Conservation (phyloP, 495 filamentous ascomycete genomes). For the Neurospora sp. region DNA sequence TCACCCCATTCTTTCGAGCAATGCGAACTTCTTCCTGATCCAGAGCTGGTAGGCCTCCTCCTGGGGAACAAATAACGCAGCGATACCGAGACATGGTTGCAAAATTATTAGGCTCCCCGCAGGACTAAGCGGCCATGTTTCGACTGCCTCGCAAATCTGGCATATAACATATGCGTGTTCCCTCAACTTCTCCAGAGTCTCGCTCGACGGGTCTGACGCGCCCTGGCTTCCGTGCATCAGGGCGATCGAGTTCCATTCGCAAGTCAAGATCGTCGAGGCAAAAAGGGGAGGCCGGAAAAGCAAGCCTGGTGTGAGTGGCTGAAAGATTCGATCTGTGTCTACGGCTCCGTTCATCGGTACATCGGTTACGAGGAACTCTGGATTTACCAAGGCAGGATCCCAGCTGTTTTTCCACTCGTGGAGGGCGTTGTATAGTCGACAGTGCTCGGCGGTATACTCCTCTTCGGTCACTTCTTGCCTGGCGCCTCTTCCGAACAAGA, state of each 20-base stretch:
- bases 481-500: constrained; percentile 62
- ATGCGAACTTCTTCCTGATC: constrained; percentile 68
- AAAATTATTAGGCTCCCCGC: constrained; percentile 58
- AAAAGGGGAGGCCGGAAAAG: constrained; percentile 62
- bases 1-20: constrained; percentile 75
- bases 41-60: constrained; percentile 69
- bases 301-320: constrained; percentile 57
- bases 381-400: constrained; percentile 48
- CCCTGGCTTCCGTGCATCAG: constrained; percentile 74
- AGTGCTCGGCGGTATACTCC: constrained; percentile 55
- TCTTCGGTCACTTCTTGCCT: constrained; percentile 52
- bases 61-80: constrained; percentile 65
- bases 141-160: constrained; percentile 67
- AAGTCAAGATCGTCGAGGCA: constrained; percentile 56
- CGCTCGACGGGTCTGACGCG: constrained; percentile 39
- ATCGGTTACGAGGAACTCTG: constrained; percentile 46
- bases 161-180: constrained; percentile 58
- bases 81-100: constrained; percentile 68
- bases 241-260: constrained; percentile 69
- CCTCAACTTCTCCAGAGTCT: constrained; percentile 43
- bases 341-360: constrained; percentile 41
- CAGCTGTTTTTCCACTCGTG: constrained; percentile 46
- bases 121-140: constrained; percentile 59
- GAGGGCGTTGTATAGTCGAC: constrained; percentile 43
- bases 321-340: constrained; percentile 54